Evolutionary conservation across 495 filamentous ascomycete genomes (phyloP).

Genomic region (Aspergillus haitiensis): DNA sequence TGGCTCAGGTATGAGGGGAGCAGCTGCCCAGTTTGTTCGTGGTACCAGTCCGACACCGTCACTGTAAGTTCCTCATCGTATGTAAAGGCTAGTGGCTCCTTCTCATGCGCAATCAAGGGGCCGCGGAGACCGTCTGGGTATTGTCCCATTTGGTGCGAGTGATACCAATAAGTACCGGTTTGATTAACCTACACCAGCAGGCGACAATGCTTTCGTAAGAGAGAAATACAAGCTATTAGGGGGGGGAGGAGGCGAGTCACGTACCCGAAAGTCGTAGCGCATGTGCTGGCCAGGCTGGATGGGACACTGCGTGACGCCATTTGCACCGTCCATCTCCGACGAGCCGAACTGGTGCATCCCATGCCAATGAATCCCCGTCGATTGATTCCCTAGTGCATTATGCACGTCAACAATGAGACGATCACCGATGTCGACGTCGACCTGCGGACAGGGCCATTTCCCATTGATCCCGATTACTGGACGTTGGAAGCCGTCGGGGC

Average conservation of each 20-base stretch:
- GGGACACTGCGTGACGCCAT: constrained; percentile 66
- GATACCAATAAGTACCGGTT: constrained; percentile 85
- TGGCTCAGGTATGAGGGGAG: constrained; percentile 43
- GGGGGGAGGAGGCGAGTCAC: no score
- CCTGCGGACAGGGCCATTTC: constrained; percentile 72
- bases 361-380: constrained; percentile 71
- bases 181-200: constrained; percentile 55
- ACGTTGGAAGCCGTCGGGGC: constrained; percentile 73
- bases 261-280: constrained; percentile 74
- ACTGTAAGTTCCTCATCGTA: constrained; percentile 69
- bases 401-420: constrained; percentile 69
- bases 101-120: constrained; percentile 71
- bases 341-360: constrained; percentile 64
- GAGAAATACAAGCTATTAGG: neutral
- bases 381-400: constrained; percentile 73
- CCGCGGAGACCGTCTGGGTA: constrained; percentile 81
- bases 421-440: constrained; percentile 71
- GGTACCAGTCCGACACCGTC: constrained; percentile 68
- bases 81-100: constrained; percentile 55
- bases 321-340: constrained; percentile 62
- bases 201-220: neutral
- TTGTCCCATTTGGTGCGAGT: constrained; percentile 69
- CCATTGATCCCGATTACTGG: constrained; percentile 80
- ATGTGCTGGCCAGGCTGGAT: constrained; percentile 57
- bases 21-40: constrained; percentile 57